Evolutionary conservation across 192 early-diverging fungal genomes (phyloP).

Genomic region (Entomortierella lignicola): DNA sequence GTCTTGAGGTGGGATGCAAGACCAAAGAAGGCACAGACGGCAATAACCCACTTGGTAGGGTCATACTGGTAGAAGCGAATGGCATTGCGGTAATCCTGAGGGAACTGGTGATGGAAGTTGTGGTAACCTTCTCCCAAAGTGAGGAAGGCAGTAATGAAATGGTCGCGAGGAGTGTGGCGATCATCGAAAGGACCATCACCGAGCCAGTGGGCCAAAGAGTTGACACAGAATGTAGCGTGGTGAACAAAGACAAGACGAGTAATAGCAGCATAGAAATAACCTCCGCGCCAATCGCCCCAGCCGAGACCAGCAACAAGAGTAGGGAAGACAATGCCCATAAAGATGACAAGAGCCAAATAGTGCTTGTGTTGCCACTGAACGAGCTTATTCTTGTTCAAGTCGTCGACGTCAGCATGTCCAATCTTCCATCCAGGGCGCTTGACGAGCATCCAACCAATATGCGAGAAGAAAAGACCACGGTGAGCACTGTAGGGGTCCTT

Average conservation of each 20-base stretch:
- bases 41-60: conserved; percentile 89
- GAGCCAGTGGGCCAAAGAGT: conserved; percentile 83
- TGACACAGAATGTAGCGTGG: conserved; percentile 91
- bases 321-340: conserved; percentile 84
- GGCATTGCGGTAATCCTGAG: conserved; percentile 88
- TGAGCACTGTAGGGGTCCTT: conserved; percentile 87
- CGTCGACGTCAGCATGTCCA: conserved; percentile 85
- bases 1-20: conserved; percentile 78
- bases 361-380: conserved; percentile 83
- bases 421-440: conserved; percentile 78
- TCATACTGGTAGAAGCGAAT: conserved; percentile 83
- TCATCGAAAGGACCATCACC: conserved; percentile 85
- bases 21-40: conserved; percentile 63
- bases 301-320: conserved; percentile 86
- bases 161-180: conserved; percentile 83
- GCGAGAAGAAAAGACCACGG: conserved; percentile 83
- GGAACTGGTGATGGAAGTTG: conserved; percentile 92
- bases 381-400: conserved; percentile 79
- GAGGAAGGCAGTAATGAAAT: conserved; percentile 82
- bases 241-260: conserved; percentile 82
- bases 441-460: conserved; percentile 90
- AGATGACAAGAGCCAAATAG: conserved; percentile 76
- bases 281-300: conserved; percentile 86
- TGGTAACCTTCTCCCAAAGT: conserved; percentile 88
- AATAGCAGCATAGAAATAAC: conserved; percentile 81